Percentiles rank a stretch among this genome's conserved stretches.
phyloP scores from a whole-genome alignment of 768 basidiomycete genomes.

The Gloeophyllum trabeum region DNA sequence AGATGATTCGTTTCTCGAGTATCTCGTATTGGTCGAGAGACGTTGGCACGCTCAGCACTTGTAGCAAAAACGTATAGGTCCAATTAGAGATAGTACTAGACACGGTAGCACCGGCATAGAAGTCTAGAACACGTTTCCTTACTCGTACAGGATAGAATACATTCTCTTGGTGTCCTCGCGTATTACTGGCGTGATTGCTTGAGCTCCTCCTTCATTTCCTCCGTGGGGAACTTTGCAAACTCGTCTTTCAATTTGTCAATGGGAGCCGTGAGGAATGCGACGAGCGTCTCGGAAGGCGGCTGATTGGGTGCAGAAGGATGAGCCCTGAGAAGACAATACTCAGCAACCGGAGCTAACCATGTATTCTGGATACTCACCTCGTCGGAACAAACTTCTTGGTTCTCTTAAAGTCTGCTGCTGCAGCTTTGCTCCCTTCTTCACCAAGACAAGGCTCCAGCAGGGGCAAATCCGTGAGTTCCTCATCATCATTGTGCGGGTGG shows the following conservation, averaged over 20 bases:
- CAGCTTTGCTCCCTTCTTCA: constrained; percentile 27
- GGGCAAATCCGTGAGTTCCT: constrained; percentile 48
- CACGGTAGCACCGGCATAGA: too few relatives aligned
- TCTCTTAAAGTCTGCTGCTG: constrained; percentile 34
- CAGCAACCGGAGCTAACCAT: neutral
- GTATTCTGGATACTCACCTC: constrained; percentile 22
- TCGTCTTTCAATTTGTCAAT: constrained; percentile 48
- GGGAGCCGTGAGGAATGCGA: constrained; percentile 39
- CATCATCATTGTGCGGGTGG: constrained; percentile 42
- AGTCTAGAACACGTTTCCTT: too few relatives aligned
- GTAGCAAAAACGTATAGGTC: too few relatives aligned
- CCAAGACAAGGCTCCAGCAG: constrained; percentile 37
- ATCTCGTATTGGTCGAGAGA: too few relatives aligned
- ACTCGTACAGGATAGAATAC: too few relatives aligned
- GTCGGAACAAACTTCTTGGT: constrained; percentile 59
- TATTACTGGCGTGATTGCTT: too few relatives aligned
- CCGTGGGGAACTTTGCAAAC: constrained; percentile 43
- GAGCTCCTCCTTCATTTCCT: constrained; percentile 29
- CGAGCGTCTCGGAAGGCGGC: constrained; percentile 51
- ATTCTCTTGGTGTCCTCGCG: too few relatives aligned
- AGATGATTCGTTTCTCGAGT: too few relatives aligned
- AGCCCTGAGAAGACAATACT: constrained; percentile 18
- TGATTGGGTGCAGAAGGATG: constrained; percentile 43
- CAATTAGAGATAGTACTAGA: too few relatives aligned
- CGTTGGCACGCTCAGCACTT: too few relatives aligned